phyloP scores from a whole-genome alignment of 2,329 filamentous ascomycete species.

The Phialophora tarda region DNA sequence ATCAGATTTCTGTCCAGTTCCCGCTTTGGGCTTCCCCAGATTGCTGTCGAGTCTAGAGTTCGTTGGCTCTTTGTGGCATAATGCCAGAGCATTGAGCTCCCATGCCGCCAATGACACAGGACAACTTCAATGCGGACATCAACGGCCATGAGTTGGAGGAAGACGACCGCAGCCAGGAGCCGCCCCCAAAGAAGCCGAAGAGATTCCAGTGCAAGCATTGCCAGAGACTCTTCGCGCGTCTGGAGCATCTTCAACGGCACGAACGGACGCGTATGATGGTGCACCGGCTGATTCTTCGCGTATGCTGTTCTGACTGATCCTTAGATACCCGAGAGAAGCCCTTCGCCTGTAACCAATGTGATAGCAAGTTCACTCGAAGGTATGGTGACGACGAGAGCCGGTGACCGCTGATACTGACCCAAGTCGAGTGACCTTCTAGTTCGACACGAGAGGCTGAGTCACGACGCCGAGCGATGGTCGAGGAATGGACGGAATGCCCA shows the following conservation, averaged over 20 bases:
- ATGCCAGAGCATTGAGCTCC: constrained; percentile 13
- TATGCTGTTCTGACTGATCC: background rate
- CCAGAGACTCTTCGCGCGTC: constrained; percentile 42
- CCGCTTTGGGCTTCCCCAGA: constrained; percentile 14
- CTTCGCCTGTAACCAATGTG: constrained; percentile 49
- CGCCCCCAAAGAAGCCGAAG: constrained; percentile 49
- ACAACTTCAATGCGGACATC: constrained; percentile 20
- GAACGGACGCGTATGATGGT: constrained; percentile 45
- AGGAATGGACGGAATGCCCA: constrained; percentile 34
- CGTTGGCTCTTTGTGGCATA: constrained; percentile 4
- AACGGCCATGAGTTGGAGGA: constrained; percentile 20
- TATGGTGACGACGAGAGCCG: constrained; percentile 34
- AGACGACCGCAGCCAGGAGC: constrained; percentile 28
- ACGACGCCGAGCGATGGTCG: constrained; percentile 39
- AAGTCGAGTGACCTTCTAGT: constrained; percentile 48
- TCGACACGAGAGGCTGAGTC: constrained; percentile 49
- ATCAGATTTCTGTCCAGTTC: constrained; percentile 4
- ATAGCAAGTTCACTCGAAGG: constrained; percentile 52
- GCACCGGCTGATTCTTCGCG: background rate
- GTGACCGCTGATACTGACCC: constrained; percentile 32
- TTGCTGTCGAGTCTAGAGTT: constrained; percentile 7
- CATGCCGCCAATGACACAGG: constrained; percentile 25
- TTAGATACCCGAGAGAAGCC: constrained; percentile 49
- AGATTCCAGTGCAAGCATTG: constrained; percentile 44
- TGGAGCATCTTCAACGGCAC: constrained; percentile 51